Evolutionary conservation across 371 early-diverging fungal genomes (phyloP), one percentile per base, ranked within the genome.

Genomic region (Paraphysoderma sedebokerense): DNA sequence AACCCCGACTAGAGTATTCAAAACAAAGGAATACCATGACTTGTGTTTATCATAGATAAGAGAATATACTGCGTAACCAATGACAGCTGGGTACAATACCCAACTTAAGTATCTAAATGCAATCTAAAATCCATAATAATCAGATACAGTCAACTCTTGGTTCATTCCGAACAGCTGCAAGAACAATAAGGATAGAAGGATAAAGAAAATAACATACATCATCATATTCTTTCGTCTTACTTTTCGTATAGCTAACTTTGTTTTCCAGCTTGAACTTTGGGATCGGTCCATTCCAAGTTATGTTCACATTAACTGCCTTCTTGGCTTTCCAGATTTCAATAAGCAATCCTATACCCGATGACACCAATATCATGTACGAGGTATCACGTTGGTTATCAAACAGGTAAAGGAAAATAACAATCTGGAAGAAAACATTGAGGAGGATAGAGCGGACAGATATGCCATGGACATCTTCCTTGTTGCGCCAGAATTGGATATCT

Each of bases 291-390:
- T 26, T 22, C 13, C 9, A 20, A 13, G 46, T 32, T 39, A 74
- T 67, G 52, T 75, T 67, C 38, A 81, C 70, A 44, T 79, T 74
- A n/a, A 84, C 68, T 0, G 86, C 87, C 59, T 85, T 87, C 51
- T 77, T 75, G 34, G 82, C 71, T 61, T 93, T 93, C 95, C 95
- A 93, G 5, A 77, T 60, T 52, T 90, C 91, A 61, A 93, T 85
- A 3, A 78, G 51, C 24, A 90, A 57, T 1, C 88, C 86, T 41
- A 81, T 58, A 15, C 77, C 82, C 53, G 78, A 78, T 33, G 82
- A 79, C 44, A 87, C 60, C 37, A 93, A 57, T 46, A 93, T 80
- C 82, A 91, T 82, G 67, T 77, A 84, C 35, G 76, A 76, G 1
- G 92, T 93, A 28, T 84, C 85, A 36, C 73, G 63, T 45, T 69